Evolutionary conservation across 352 stramenopile genomes (phyloP), one percentile per base, ranked within the genome.

Genomic region (Peronospora farinosa): DNA sequence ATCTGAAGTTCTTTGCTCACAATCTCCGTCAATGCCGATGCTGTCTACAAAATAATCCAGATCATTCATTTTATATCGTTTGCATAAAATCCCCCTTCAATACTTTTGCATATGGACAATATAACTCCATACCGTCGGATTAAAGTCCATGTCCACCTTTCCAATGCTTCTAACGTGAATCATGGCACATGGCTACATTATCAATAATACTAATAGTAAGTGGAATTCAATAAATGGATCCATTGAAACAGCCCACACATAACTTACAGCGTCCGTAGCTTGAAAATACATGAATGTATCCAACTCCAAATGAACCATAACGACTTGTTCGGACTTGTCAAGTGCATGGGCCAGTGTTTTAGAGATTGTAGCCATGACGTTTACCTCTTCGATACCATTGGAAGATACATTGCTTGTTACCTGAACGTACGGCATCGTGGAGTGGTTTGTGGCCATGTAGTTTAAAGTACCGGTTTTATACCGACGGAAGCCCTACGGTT

Each of bases 251-350:
- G 19, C 19, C 1, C 19, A 8, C 13, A 15, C n/a, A n/a, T n/a
- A 4, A 59, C 71, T 41, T 30, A 84, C 73, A 16, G 59, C 68
- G 51, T 74, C 65, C 2, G 73, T 69, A 12, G 48, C 68, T 13
- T 73, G 59, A 55, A 82, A 84, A 25, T 78, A 31, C 68, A 84
- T 81, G 16, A 60, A 53, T 46, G 65, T 72, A 51, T 79, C 68
- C 48, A 84, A 49, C 33, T 60, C 59, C 36, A 84, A 38, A 16
- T 79, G 66, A 43, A 76, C 73, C 73, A 84, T 84, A 42, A 84
- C 69, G 30, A 68, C 55, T 36, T 72, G 38, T 60, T 84, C 70
- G 8, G 70, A 65, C 61, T 82, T 81, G 47, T 47, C 73, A 23
- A 84, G 45, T 19, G 69, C 73, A 3, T 42, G 47, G 4, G 68